Percentiles rank a stretch among this genome's conserved stretches.
phyloP scores from a whole-genome alignment of 2,329 filamentous ascomycete species.

The Curvularia sp. region DNA sequence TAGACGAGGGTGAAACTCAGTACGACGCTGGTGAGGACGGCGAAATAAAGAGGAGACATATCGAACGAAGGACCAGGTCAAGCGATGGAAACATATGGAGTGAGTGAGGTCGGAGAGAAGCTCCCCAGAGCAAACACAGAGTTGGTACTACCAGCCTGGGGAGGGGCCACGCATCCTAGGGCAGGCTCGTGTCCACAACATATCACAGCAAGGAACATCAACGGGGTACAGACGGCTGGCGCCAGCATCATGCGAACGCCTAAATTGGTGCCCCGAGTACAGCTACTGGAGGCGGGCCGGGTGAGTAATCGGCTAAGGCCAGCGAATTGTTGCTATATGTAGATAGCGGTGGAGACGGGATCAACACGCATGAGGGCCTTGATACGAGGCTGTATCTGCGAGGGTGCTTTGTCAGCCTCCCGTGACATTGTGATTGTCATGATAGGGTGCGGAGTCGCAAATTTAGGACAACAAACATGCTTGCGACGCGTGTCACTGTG shows the following conservation, averaged over 20 bases:
- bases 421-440: not conserved
- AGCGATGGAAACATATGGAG: not conserved
- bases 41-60: slow-evolving; percentile 2
- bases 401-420: not conserved
- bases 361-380: not conserved
- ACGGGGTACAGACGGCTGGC: not conserved
- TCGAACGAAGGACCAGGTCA: not conserved
- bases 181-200: not conserved
- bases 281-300: not conserved
- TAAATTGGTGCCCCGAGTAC: not conserved
- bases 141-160: not conserved
- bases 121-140: not conserved
- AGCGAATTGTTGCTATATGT: not conserved
- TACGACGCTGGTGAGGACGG: slow-evolving; percentile 26
- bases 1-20: slow-evolving; percentile 30
- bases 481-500: not conserved
- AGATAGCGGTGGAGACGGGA: not conserved
- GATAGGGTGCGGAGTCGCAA: not conserved
- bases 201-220: not conserved
- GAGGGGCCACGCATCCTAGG: not conserved
- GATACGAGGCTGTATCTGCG: not conserved
- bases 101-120: not conserved
- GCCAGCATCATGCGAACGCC: not conserved
- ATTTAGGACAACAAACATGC: not conserved
- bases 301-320: not conserved